Conservation (phyloP, 2,329 filamentous ascomycete species). For the Anthostomella pinea region DNA sequence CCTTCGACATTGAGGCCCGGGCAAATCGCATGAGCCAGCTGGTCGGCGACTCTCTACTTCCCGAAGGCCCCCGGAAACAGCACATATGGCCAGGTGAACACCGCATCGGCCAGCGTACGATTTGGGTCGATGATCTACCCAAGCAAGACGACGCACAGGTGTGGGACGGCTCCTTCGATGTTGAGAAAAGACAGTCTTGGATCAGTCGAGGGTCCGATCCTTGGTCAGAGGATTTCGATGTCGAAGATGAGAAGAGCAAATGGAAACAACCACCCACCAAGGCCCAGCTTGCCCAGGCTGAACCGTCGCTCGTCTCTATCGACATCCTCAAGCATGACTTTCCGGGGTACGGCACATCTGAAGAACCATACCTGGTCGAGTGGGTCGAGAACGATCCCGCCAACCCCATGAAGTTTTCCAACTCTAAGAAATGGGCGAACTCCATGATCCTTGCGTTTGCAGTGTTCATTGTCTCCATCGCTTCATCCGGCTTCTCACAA, state of each 20-base stretch:
- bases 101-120: slow-evolving; percentile 6
- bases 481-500: slow-evolving; percentile 36
- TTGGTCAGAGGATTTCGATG: slow-evolving; percentile 15
- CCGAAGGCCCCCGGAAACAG: slow-evolving; percentile 5
- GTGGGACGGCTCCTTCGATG: slow-evolving; percentile 19
- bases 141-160: slow-evolving; percentile 10
- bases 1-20: slow-evolving; percentile 18
- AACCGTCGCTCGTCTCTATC: slow-evolving; percentile 11
- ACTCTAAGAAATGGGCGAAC: slow-evolving; percentile 39
- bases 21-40: slow-evolving; percentile 19
- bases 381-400: slow-evolving; percentile 45
- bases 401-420: slow-evolving; percentile 40
- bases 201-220: slow-evolving; percentile 9
- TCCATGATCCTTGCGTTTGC: slow-evolving; percentile 38
- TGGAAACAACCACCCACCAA: slow-evolving; percentile 14
- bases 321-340: slow-evolving; percentile 37
- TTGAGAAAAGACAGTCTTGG: slow-evolving; percentile 17
- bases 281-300: slow-evolving; percentile 14
- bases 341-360: slow-evolving; percentile 39
- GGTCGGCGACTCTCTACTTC: slow-evolving; percentile 18
- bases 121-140: slow-evolving; percentile 12
- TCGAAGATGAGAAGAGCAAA: slow-evolving; percentile 12
- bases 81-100: slow-evolving; percentile 14
- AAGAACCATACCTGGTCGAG: slow-evolving; percentile 43
- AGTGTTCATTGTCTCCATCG: slow-evolving; percentile 41